phyloP scores from a whole-genome alignment of 1,284 basidiomycete species.

The Pholiota adiposa region DNA sequence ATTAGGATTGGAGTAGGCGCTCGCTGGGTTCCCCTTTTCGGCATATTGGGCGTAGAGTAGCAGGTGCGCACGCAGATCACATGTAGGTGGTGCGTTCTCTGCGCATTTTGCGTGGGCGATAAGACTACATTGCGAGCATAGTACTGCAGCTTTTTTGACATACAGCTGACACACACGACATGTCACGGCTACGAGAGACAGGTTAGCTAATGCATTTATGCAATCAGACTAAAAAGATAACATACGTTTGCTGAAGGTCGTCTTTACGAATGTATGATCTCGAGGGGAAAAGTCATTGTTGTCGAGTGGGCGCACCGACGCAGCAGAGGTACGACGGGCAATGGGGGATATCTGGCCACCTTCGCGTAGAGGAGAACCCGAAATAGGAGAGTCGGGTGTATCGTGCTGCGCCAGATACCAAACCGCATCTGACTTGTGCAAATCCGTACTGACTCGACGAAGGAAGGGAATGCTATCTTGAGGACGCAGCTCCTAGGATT shows the following conservation, averaged over 20 bases:
- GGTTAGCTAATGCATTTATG: slow-evolving; percentile 8
- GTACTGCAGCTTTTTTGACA: slow-evolving; percentile 86
- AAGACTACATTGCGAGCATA: slow-evolving; percentile 89
- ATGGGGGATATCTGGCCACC: slow-evolving; percentile 28
- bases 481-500: slow-evolving; percentile 71
- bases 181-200: slow-evolving; percentile 64
- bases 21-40: slow-evolving; percentile 59
- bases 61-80: slow-evolving; percentile 81
- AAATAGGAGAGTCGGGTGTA: slow-evolving; percentile 49
- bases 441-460: slow-evolving; percentile 84
- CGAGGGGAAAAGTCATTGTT: slow-evolving; percentile 60
- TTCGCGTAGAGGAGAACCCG: slow-evolving; percentile 37
- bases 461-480: slow-evolving; percentile 96
- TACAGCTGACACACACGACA: slow-evolving; percentile 84
- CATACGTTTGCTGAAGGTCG: slow-evolving; percentile 90
- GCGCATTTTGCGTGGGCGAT: slow-evolving; percentile 87
- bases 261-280: slow-evolving; percentile 88
- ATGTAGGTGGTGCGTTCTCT: slow-evolving; percentile 74
- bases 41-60: slow-evolving; percentile 75
- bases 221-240: slow-evolving; percentile 18
- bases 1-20: slow-evolving; percentile 53
- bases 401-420: slow-evolving; percentile 62
- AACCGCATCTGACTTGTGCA: slow-evolving; percentile 71
- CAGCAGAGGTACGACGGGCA: slow-evolving; percentile 45
- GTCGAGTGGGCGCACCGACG: slow-evolving; percentile 43